Percentiles rank a stretch among this genome's conserved stretches.
phyloP scores from a whole-genome alignment of 495 filamentous ascomycete species.

The Acidomyces sp. region DNA sequence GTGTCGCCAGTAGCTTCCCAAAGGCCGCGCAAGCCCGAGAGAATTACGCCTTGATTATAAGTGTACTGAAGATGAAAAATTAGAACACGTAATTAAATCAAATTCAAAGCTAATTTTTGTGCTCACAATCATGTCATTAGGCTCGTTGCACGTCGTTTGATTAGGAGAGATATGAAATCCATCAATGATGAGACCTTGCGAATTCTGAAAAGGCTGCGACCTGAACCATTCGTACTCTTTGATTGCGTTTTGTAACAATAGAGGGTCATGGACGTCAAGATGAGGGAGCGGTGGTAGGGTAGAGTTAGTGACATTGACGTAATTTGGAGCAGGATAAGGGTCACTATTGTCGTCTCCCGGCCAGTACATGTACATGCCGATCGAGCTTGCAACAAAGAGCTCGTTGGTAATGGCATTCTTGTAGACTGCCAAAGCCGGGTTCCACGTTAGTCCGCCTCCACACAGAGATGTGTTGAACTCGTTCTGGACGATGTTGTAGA shows the following conservation, averaged over 20 bases:
- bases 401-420: constrained; percentile 98
- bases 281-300: constrained; percentile 6
- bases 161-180: constrained; percentile 76
- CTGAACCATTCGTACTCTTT: constrained; percentile 74
- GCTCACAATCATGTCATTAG: constrained; percentile 85
- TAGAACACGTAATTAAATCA: too few species aligned
- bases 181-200: constrained; percentile 66
- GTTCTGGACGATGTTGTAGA: constrained; percentile 61
- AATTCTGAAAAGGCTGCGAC: constrained; percentile 67
- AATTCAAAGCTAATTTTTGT: too few species aligned
- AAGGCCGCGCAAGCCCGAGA: constrained; percentile 69
- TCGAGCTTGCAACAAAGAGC: constrained; percentile 68
- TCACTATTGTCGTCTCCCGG: constrained; percentile 62
- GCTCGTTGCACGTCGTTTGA: constrained; percentile 53
- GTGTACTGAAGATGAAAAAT: too few species aligned
- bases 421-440: constrained; percentile 66
- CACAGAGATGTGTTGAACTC: constrained; percentile 47
- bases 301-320: constrained; percentile 6
- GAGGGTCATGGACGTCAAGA: constrained; percentile 43
- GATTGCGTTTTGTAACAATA: constrained; percentile 56
- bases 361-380: constrained; percentile 84
- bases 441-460: constrained; percentile 89
- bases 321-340: constrained; percentile 40
- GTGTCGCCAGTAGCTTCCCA: constrained; percentile 56
- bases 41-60: constrained; percentile 42